phyloP scores from a whole-genome alignment of 345 rosid species.

The Eucalyptus pumila region DNA sequence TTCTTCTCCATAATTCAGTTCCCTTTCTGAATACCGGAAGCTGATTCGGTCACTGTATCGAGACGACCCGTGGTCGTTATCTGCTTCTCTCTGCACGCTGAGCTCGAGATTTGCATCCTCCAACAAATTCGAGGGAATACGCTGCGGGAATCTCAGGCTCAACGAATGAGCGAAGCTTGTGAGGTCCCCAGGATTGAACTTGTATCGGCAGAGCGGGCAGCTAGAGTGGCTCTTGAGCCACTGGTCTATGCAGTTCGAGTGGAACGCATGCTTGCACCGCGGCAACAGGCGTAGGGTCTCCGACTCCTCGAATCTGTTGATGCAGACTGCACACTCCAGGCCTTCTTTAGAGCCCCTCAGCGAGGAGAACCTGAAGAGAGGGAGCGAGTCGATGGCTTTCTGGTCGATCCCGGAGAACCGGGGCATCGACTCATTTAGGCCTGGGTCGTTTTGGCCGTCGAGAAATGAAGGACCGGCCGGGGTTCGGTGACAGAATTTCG shows the following conservation, averaged over 20 bases:
- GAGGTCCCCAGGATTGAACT: slow-evolving; percentile 8
- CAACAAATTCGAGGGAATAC: slow-evolving; percentile 2
- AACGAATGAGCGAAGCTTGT: slow-evolving; percentile 3
- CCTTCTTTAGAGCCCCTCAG: slow-evolving; percentile 31
- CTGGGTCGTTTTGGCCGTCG: not conserved
- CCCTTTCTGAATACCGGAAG: not conserved
- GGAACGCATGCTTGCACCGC: slow-evolving; percentile 35
- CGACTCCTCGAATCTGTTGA: slow-evolving; percentile 26
- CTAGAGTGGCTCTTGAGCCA: slow-evolving; percentile 33
- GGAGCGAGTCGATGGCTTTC: slow-evolving; percentile 15
- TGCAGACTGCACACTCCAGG: slow-evolving; percentile 29
- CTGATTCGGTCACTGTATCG: not conserved
- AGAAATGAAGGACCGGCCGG: not conserved
- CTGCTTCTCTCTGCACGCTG: slow-evolving; percentile 19
- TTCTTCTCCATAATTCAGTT: not conserved
- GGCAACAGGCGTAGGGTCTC: slow-evolving; percentile 33
- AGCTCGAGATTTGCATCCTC: slow-evolving; percentile 19
- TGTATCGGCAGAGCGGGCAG: slow-evolving; percentile 39
- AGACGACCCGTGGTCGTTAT: slow-evolving; percentile 2
- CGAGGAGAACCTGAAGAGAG: slow-evolving; percentile 29
- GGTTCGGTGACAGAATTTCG: slow-evolving; percentile 7
- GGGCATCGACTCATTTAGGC: not conserved
- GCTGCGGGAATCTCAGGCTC: slow-evolving; percentile 9
- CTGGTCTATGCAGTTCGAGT: slow-evolving; percentile 26
- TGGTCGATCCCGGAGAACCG: slow-evolving; percentile 30